Evolutionary conservation across 2,329 filamentous ascomycete genomes (phyloP).

Genomic region (Fusarium lateritium): DNA sequence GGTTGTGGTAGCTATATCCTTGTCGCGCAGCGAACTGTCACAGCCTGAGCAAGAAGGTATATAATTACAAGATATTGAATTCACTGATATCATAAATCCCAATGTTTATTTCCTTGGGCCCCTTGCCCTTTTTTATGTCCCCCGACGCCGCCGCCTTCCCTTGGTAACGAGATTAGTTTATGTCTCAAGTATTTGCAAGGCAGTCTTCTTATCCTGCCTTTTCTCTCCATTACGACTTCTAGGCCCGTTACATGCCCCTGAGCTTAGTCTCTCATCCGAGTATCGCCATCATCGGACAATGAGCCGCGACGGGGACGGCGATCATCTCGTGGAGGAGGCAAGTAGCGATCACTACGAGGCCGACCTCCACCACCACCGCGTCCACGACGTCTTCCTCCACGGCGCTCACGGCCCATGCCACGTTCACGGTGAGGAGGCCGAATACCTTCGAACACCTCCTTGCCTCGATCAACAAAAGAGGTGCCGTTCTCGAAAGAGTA

Average conservation of each 20-base stretch:
- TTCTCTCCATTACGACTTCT: not conserved
- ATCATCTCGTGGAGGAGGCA: slow-evolving; percentile 45
- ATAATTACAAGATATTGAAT: slow-evolving; percentile 20
- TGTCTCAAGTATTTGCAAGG: slow-evolving; percentile 1
- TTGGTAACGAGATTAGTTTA: not conserved
- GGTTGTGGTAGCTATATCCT: no score
- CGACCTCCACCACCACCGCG: slow-evolving; percentile 48
- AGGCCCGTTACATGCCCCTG: not conserved
- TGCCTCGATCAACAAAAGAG: slow-evolving; percentile 78
- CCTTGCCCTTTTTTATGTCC: slow-evolving; percentile 14
- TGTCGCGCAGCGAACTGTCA: not conserved
- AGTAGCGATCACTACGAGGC: slow-evolving; percentile 53
- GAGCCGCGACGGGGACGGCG: slow-evolving; percentile 31
- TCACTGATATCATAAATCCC: slow-evolving; percentile 18
- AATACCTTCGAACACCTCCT: slow-evolving; percentile 77
- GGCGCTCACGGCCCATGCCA: slow-evolving; percentile 54
- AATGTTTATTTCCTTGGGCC: slow-evolving; percentile 8
- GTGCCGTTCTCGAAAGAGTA: slow-evolving; percentile 81
- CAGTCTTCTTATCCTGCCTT: not conserved
- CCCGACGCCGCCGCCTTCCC: slow-evolving; percentile 17
- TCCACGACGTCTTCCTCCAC: slow-evolving; percentile 54
- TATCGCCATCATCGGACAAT: slow-evolving; percentile 23
- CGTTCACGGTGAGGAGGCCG: slow-evolving; percentile 70
- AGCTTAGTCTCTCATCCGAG: slow-evolving; percentile 27
- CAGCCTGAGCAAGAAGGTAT: not conserved